phyloP scores from a whole-genome alignment of 2,329 filamentous ascomycete species.

The Chalara sp. region DNA sequence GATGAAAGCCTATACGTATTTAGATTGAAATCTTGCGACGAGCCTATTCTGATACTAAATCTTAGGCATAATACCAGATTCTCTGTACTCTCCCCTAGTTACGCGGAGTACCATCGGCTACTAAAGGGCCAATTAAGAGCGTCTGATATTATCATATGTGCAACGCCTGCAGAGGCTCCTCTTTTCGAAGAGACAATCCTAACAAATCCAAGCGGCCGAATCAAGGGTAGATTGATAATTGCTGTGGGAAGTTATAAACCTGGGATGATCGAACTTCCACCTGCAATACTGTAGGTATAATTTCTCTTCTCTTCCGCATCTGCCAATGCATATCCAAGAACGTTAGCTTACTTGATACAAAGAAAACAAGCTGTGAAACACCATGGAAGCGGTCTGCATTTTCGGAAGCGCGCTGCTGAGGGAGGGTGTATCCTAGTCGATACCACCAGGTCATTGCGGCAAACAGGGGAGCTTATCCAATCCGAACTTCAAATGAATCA shows the following conservation, averaged over 20 bases:
- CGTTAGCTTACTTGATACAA: not conserved
- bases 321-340: not conserved
- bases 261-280: slow-evolving; percentile 77
- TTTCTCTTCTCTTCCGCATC: not conserved
- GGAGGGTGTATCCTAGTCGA: slow-evolving; percentile 65
- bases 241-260: slow-evolving; percentile 64
- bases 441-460: slow-evolving; percentile 70
- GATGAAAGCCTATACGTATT: not conserved
- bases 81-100: slow-evolving; percentile 59
- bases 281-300: slow-evolving; percentile 55
- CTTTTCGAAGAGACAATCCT: slow-evolving; percentile 70
- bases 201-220: slow-evolving; percentile 62
- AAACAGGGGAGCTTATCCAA: slow-evolving; percentile 81
- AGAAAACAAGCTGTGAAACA: slow-evolving; percentile 50
- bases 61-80: slow-evolving; percentile 56
- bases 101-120: slow-evolving; percentile 60
- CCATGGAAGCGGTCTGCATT: slow-evolving; percentile 46
- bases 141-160: slow-evolving; percentile 82
- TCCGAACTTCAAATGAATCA: slow-evolving; percentile 67
- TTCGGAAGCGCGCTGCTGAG: slow-evolving; percentile 59
- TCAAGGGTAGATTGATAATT: slow-evolving; percentile 64
- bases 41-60: not conserved
- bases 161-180: slow-evolving; percentile 67
- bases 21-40: not conserved
- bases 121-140: slow-evolving; percentile 64